A percentile compares a stretch with the other conserved stretches of the same genome.
phyloP scores from a whole-genome alignment of 805 yeast genomes.

The Candida dajiaensis region DNA sequence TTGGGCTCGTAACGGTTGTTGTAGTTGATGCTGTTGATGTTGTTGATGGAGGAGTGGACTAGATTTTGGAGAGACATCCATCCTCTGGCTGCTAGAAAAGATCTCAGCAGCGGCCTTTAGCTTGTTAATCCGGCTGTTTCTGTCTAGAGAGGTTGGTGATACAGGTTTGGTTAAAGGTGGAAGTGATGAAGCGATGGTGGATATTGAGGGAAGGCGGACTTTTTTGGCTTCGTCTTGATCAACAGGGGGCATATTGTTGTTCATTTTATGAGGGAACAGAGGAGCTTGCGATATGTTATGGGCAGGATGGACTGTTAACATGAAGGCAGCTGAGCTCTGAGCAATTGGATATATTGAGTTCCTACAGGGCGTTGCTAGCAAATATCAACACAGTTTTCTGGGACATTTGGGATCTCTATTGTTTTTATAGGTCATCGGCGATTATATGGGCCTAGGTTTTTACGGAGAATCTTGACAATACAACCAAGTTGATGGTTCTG shows the following conservation, averaged over 20 bases:
- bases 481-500: neutral
- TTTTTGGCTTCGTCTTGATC: neutral
- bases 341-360: neutral
- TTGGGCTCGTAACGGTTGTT: neutral
- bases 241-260: neutral
- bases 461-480: neutral
- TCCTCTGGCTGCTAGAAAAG: neutral
- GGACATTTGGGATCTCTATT: neutral
- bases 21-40: neutral
- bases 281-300: neutral
- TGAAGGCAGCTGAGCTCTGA: neutral
- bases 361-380: neutral
- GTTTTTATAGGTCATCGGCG: neutral
- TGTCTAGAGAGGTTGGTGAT: neutral
- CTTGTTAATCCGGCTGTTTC: neutral
- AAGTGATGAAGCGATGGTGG: neutral
- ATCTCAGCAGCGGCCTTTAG: slow-evolving; percentile 2
- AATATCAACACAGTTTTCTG: neutral
- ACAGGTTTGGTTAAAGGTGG: neutral
- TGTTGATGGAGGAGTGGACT: neutral
- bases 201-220: neutral
- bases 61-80: neutral
- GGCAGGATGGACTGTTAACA: neutral
- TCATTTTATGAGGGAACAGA: neutral
- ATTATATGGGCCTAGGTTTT: neutral